A percentile compares a stretch with the other conserved stretches of the same genome.
These are phyloP conservation scores for Colletotrichum truncatum DNA, from an alignment of 2,329 filamentous ascomycete genomes.

Conservation along the genomic window DNA sequence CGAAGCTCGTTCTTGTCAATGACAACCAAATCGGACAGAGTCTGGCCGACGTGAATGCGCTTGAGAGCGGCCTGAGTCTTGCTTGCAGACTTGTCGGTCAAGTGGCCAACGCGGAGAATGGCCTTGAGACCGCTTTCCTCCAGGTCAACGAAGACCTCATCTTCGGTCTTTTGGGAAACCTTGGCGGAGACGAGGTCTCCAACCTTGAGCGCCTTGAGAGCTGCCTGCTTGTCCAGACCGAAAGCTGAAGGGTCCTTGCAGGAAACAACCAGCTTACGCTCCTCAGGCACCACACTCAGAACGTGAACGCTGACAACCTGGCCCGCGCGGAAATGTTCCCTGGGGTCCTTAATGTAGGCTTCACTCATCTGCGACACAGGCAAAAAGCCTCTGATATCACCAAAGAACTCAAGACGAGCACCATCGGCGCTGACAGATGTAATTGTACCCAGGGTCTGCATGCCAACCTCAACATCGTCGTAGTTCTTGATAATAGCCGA, in stretches of 20 bases:
- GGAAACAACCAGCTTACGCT: constrained; percentile 81
- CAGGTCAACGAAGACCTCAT: constrained; percentile 81
- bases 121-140: constrained; percentile 79
- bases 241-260: constrained; percentile 90
- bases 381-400: constrained; percentile 82
- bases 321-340: constrained; percentile 87
- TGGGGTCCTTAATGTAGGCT: constrained; percentile 89
- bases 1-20: constrained; percentile 86
- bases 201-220: constrained; percentile 76
- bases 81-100: constrained; percentile 83
- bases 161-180: constrained; percentile 82
- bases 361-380: constrained; percentile 98
- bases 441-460: constrained; percentile 86
- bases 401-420: constrained; percentile 93
- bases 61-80: constrained; percentile 83
- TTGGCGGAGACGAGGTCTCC: constrained; percentile 81
- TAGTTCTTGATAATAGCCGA: constrained; percentile 81
- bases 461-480: constrained; percentile 75
- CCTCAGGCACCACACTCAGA: constrained; percentile 78
- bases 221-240: constrained; percentile 77
- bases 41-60: constrained; percentile 86
- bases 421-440: constrained; percentile 81
- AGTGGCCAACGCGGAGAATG: constrained; percentile 77
- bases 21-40: constrained; percentile 81
- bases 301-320: constrained; percentile 93